Evolutionary conservation across 1,139 yeast species (phyloP), one percentile per base, ranked within the genome.

Genomic region (Candida glucosophila): DNA sequence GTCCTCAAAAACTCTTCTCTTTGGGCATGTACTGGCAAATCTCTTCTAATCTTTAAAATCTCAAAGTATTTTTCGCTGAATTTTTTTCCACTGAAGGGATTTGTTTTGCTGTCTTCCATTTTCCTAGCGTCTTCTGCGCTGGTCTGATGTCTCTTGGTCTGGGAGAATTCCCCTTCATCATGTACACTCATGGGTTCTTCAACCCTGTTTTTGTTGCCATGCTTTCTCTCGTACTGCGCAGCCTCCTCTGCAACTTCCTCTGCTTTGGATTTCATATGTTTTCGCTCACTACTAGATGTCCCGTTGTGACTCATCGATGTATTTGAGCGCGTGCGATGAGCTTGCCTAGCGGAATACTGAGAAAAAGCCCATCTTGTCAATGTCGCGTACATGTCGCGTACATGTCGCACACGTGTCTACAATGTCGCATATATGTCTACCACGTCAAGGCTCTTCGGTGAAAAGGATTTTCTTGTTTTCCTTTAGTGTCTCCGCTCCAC

Each of bases 1-100:
- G 81, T 73, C 37, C 68, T 65, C 32, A 90, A 65, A 47, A 90
- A 92, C 55, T 88, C 95, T 28, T 76, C 80, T 49, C 97, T 70
- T 55, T 90, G 96, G 18, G 90, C 75, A 54, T 88, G 95, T 11
- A 90, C 98, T 1, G 98, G 99, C 36, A 90, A 66, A 36, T 83
- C 81, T 41, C 94, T 72, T 53, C 98, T 74, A 15, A 66, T 68
- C 42, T 74, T 73, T 34, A 92, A 62, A 34, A 90, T 90, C 33
- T 73, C 82, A 42, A 76, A 71, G 52, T 90, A 90, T 44, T 74
- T 72, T 24, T 72, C 56, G 5, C 79, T 52, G 40, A 79, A 77
- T 12, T 49, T 38, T 10, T 54, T 41, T 6, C 92, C 92, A 2
- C 86, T 83, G 58, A 90, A 88, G 3, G 95, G 92, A 46, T 88